phyloP scores from a whole-genome alignment of 2,329 filamentous ascomycete genomes.

The Trichoderma endophyticum region DNA sequence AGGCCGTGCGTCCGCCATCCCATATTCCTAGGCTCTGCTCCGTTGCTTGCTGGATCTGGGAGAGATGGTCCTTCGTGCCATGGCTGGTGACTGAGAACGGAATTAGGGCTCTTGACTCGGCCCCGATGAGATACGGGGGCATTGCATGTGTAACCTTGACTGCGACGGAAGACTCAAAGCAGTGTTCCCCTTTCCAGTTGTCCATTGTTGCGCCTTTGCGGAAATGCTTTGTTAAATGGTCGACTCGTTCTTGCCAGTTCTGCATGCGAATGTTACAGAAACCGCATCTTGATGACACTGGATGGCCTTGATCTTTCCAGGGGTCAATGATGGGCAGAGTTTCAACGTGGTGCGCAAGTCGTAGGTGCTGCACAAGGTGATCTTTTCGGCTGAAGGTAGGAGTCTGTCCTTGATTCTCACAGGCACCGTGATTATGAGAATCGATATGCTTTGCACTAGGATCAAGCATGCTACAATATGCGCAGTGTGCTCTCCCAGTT shows the following conservation, averaged over 20 bases:
- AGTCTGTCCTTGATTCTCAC: neutral
- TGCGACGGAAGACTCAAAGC: neutral
- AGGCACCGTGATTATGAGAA: neutral
- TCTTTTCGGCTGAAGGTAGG: neutral
- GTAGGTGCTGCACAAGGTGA: neutral
- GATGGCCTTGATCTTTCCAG: neutral
- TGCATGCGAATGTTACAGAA: neutral
- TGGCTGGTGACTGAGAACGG: neutral
- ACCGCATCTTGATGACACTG: neutral
- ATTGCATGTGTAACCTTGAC: neutral
- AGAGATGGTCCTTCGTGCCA: neutral
- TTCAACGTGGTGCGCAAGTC: neutral
- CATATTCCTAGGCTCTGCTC: neutral
- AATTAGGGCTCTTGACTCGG: neutral
- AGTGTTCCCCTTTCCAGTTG: neutral
- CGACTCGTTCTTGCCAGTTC: neutral
- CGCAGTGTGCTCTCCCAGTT: neutral
- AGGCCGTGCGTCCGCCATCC: neutral
- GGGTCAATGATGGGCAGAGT: neutral
- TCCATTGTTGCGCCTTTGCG: neutral
- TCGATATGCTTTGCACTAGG: neutral
- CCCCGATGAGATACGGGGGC: neutral
- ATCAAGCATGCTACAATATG: neutral
- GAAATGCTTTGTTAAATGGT: neutral
- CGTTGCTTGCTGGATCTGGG: neutral